Percentiles rank a stretch among this genome's conserved stretches.
These are phyloP conservation scores for Metarhizium album DNA, from an alignment of 2,329 filamentous ascomycete species.

Conservation along the genomic window DNA sequence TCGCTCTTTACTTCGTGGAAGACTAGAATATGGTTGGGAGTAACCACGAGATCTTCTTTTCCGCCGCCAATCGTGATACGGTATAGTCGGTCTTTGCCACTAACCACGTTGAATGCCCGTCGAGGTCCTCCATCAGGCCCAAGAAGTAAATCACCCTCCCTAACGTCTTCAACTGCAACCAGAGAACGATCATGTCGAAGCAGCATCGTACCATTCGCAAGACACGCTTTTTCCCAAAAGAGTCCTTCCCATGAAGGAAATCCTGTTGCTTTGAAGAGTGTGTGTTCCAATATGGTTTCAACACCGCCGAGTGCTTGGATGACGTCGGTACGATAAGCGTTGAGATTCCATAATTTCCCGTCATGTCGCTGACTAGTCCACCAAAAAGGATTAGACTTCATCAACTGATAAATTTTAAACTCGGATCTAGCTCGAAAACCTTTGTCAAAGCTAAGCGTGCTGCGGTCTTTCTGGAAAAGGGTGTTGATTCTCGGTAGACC, in stretches of 20 bases:
- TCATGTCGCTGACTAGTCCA: slow-evolving; percentile 98
- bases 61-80: slow-evolving; percentile 31
- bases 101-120: slow-evolving; percentile 38
- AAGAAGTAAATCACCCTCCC: slow-evolving; percentile 36
- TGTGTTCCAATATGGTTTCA: slow-evolving; percentile 95
- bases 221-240: slow-evolving; percentile 66
- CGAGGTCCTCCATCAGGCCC: slow-evolving; percentile 37
- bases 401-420: slow-evolving; percentile 96
- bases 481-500: slow-evolving; percentile 97
- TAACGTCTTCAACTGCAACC: slow-evolving; percentile 36
- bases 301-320: slow-evolving; percentile 95
- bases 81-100: slow-evolving; percentile 34
- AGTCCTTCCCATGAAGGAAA: slow-evolving; percentile 96
- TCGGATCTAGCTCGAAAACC: slow-evolving; percentile 91
- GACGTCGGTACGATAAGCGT: slow-evolving; percentile 90
- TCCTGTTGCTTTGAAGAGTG: slow-evolving; percentile 90
- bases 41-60: slow-evolving; percentile 38
- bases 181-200: slow-evolving; percentile 32
- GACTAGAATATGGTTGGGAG: slow-evolving; percentile 37
- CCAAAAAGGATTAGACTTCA: slow-evolving; percentile 99
- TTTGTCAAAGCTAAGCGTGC: slow-evolving; percentile 95
- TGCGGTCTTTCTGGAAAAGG: slow-evolving; percentile 95
- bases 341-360: slow-evolving; percentile 94
- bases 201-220: slow-evolving; percentile 25
- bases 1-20: slow-evolving; percentile 24